Conservation (phyloP, 2,329 filamentous ascomycete genomes). For the Ascochyta viciae-villosae region DNA sequence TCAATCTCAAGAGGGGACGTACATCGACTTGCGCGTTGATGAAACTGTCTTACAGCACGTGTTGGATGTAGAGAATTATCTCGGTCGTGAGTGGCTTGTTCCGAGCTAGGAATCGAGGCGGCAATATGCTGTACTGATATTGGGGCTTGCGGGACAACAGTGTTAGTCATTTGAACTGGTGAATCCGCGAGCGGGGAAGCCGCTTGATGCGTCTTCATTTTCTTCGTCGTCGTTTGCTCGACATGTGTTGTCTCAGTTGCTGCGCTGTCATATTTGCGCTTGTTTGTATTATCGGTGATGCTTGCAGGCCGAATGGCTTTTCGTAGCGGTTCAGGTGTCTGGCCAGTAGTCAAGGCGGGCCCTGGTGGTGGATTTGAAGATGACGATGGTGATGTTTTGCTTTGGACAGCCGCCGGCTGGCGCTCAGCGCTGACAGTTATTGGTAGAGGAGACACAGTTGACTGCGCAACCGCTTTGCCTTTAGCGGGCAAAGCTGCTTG, state of each 20-base stretch:
- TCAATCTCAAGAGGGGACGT: not conserved
- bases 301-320: not conserved
- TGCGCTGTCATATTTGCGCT: conserved; percentile 16
- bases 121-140: not conserved
- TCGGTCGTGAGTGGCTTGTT: not conserved
- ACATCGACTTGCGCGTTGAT: not conserved
- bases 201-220: not conserved
- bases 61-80: not conserved
- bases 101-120: not conserved
- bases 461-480: not conserved
- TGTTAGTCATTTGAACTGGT: not conserved
- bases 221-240: conserved; percentile 19
- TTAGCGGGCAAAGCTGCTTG: not conserved
- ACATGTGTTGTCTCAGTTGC: not conserved
- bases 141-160: not conserved
- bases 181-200: not conserved
- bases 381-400: not conserved
- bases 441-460: not conserved
- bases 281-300: not conserved
- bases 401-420: not conserved
- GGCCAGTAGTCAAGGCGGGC: not conserved
- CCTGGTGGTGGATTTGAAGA: not conserved
- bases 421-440: not conserved
- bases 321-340: not conserved
- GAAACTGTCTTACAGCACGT: not conserved